phyloP scores from a whole-genome alignment of 495 filamentous ascomycete species.

The Xylaria castorea region DNA sequence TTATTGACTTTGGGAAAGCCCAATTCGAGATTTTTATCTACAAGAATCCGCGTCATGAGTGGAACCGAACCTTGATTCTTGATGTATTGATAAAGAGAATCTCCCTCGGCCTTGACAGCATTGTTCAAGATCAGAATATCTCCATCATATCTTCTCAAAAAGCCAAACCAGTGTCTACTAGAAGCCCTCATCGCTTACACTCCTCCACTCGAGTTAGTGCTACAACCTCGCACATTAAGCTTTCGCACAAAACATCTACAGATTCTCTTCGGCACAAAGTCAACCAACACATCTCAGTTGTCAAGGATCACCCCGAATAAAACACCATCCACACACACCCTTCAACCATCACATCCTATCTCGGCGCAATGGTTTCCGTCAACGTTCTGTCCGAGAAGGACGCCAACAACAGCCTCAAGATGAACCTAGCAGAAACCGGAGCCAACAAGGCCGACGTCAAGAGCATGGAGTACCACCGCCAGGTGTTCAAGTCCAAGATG shows the following conservation, averaged over 20 bases:
- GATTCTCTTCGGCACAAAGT: background rate
- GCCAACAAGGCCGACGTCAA: slow-evolving; percentile 55
- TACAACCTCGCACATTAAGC: background rate
- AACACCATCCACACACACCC: background rate
- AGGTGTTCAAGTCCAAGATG: slow-evolving; percentile 75
- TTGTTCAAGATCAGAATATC: background rate
- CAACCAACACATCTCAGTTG: background rate
- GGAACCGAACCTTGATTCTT: background rate
- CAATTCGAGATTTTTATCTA: slow-evolving; percentile 12
- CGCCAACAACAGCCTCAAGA: slow-evolving; percentile 59
- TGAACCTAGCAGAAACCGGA: slow-evolving; percentile 36
- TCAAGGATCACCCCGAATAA: background rate
- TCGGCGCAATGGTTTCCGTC: slow-evolving; percentile 39
- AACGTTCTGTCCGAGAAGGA: slow-evolving; percentile 64
- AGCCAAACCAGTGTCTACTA: background rate
- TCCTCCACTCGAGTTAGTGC: background rate
- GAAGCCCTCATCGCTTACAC: background rate
- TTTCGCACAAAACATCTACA: background rate
- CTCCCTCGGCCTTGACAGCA: background rate
- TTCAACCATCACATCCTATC: background rate
- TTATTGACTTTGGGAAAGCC: slow-evolving; percentile 27
- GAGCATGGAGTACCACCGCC: slow-evolving; percentile 81
- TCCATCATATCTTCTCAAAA: slow-evolving; percentile 1
- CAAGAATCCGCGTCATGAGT: slow-evolving; percentile 5
- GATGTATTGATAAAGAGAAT: slow-evolving; percentile 17